Evolutionary conservation across 257 asterid genomes (phyloP).

Genomic region (Solanum microdontum): DNA sequence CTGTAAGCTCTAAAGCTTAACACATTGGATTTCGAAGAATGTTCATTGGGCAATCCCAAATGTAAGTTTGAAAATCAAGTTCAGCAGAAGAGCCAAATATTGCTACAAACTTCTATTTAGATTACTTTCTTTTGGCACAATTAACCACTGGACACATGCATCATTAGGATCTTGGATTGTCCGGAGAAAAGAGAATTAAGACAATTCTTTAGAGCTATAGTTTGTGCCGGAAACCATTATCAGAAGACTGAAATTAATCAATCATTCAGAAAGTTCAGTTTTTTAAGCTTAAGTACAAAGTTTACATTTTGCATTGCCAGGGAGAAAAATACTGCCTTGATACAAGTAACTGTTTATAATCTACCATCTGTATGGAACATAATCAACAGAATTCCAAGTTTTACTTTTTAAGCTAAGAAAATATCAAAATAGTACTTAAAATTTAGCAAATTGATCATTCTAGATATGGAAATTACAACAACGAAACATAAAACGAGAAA

Average conservation of each 20-base stretch:
- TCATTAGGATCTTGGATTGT: neutral
- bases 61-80: neutral
- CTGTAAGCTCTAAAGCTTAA: neutral
- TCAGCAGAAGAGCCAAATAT: neutral
- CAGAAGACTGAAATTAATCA: neutral
- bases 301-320: neutral
- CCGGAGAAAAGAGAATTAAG: neutral
- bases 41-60: neutral
- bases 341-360: neutral
- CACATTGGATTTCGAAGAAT: neutral
- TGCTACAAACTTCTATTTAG: neutral
- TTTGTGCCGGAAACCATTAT: neutral
- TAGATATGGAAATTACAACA: neutral
- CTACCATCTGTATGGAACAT: neutral
- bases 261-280: neutral
- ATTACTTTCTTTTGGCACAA: neutral
- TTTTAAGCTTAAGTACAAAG: neutral
- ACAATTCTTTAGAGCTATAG: neutral
- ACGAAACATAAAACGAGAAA: neutral
- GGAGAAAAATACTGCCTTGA: neutral
- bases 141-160: neutral
- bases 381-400: neutral
- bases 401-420: neutral
- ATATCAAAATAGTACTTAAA: neutral
- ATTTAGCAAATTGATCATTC: neutral